These are phyloP conservation scores for Moniliophthora roreri DNA, from an alignment of 1,284 basidiomycete genomes.

Conservation along the genomic window DNA sequence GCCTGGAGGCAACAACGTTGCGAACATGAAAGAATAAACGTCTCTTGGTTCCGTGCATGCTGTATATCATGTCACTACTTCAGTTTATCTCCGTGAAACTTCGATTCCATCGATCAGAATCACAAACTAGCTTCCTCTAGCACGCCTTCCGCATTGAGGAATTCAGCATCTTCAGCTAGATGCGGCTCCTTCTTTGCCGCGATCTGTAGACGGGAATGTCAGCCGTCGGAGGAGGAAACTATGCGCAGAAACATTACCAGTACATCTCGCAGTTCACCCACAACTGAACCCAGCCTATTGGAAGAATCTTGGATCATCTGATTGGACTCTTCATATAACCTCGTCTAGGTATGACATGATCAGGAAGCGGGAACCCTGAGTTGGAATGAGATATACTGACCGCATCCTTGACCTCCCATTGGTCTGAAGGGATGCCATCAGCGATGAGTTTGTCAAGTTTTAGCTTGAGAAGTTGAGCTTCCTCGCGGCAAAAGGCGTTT, in stretches of 20 bases:
- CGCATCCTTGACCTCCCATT: conserved; percentile 80
- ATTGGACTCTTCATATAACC: conserved; percentile 74
- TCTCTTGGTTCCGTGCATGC: no score
- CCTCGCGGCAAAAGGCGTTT: conserved; percentile 65
- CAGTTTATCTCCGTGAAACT: no score
- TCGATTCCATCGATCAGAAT: neutral
- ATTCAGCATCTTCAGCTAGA: conserved; percentile 49
- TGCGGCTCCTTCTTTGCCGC: conserved; percentile 48
- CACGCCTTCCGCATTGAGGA: conserved; percentile 60
- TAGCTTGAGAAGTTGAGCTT: conserved; percentile 58
- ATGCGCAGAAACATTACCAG: conserved; percentile 49
- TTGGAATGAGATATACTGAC: conserved; percentile 47
- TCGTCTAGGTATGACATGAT: conserved; percentile 43
- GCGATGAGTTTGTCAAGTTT: conserved; percentile 66
- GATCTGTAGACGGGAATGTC: conserved; percentile 31
- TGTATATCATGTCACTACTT: no score
- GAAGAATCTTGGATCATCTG: conserved; percentile 78
- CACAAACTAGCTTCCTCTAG: conserved; percentile 48
- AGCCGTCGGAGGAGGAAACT: conserved; percentile 9
- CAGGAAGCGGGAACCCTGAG: neutral
- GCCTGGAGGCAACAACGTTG: no score
- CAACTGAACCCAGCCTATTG: conserved; percentile 58
- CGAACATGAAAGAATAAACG: no score
- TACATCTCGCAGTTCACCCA: conserved; percentile 65
- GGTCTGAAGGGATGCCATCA: conserved; percentile 55